Conservation (phyloP, 2,329 filamentous ascomycete species). For the Leptographium radiaticola region DNA sequence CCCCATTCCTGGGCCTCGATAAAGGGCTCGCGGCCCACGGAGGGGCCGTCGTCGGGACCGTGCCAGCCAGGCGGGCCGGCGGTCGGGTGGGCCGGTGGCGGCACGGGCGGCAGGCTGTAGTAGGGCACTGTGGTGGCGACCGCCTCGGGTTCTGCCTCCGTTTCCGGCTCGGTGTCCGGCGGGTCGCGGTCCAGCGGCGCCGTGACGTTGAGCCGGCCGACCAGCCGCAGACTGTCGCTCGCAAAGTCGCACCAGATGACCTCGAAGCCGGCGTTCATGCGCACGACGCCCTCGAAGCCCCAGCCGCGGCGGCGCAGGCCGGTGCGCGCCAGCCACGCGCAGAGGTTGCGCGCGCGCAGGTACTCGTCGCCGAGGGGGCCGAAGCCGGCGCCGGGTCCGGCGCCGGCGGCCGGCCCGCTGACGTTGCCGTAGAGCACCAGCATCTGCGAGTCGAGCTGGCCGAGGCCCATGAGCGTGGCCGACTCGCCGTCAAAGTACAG, state of each 20-base stretch:
- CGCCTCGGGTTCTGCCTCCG: slow-evolving; percentile 2
- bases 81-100: slow-evolving; percentile 22
- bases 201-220: slow-evolving; percentile 32
- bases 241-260: slow-evolving; percentile 39
- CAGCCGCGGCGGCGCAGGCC: slow-evolving; percentile 29
- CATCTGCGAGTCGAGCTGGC: slow-evolving; percentile 35
- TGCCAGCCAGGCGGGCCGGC: slow-evolving; percentile 20
- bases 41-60: slow-evolving; percentile 1
- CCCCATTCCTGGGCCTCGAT: slow-evolving; percentile 25
- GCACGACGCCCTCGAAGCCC: slow-evolving; percentile 35
- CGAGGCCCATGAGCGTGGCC: slow-evolving; percentile 31
- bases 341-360: slow-evolving; percentile 30
- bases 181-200: slow-evolving; percentile 22
- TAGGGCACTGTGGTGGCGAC: slow-evolving; percentile 12
- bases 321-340: slow-evolving; percentile 27
- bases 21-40: slow-evolving; percentile 24
- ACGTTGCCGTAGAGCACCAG: slow-evolving; percentile 34
- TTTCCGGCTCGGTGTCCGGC: neutral
- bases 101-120: slow-evolving; percentile 22
- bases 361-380: slow-evolving; percentile 28
- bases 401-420: slow-evolving; percentile 18
- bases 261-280: slow-evolving; percentile 39
- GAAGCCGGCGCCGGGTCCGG: slow-evolving; percentile 20
- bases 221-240: slow-evolving; percentile 26
- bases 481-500: slow-evolving; percentile 39